Percentiles rank a stretch among this genome's conserved stretches.
Evolutionary conservation across 169 alveolate species (phyloP).

Genomic region (Plasmodium knowlesi): DNA sequence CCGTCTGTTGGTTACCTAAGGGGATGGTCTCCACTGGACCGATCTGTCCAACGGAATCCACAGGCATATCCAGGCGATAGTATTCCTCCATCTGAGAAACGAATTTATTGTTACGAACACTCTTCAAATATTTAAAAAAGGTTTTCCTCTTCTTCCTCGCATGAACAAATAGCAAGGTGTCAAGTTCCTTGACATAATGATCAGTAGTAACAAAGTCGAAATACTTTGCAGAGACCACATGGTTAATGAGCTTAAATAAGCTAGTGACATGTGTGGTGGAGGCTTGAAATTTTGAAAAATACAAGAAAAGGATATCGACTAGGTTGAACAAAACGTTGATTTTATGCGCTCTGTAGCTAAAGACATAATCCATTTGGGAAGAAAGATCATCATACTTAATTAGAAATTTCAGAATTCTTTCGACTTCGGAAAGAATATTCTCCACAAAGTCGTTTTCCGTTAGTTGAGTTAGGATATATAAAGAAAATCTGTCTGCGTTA

Average conservation of each 20-base stretch:
- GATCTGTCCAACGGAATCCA: not conserved
- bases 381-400: conserved; percentile 50
- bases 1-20: not conserved
- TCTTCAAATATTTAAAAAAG: conserved; percentile 30
- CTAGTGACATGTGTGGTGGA: not conserved
- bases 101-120: conserved; percentile 45
- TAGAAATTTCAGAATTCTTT: conserved; percentile 51
- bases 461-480: conserved; percentile 16
- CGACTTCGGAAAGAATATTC: conserved; percentile 50
- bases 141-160: conserved; percentile 30
- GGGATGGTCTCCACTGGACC: not conserved
- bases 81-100: conserved; percentile 62
- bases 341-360: conserved; percentile 61
- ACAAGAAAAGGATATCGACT: conserved; percentile 47
- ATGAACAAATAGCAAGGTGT: conserved; percentile 19
- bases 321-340: conserved; percentile 59
- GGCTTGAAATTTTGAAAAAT: conserved; percentile 71
- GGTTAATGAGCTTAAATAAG: conserved; percentile 47
- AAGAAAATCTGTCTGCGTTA: conserved; percentile 37
- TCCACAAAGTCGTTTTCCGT: conserved; percentile 62
- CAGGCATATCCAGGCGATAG: conserved; percentile 40
- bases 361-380: conserved; percentile 22
- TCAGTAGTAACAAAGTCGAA: conserved; percentile 38
- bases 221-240: conserved; percentile 44
- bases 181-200: conserved; percentile 66